A percentile compares a stretch with the other conserved stretches of the same genome.
Evolutionary conservation across 2,329 filamentous ascomycete genomes (phyloP).

Genomic region (Aspergillus latus): DNA sequence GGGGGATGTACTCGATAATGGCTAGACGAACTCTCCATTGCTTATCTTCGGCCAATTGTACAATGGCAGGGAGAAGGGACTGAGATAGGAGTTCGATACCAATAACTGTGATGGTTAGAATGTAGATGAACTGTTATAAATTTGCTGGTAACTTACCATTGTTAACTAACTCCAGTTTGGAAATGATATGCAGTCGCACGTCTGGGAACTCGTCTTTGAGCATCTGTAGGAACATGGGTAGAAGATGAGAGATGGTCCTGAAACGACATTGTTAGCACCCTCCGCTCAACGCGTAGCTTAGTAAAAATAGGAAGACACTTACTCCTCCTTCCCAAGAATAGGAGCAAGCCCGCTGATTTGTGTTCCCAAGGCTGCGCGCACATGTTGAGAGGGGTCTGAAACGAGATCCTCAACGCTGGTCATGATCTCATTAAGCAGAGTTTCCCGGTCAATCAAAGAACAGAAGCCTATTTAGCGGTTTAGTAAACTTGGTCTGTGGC

Average conservation of each 20-base stretch:
- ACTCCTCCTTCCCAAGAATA: constrained; percentile 97
- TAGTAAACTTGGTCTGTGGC: constrained; percentile 22
- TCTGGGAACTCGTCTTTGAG: constrained; percentile 99
- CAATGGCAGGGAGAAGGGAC: constrained; percentile 93
- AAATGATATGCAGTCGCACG: constrained; percentile 97
- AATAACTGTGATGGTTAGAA: constrained; percentile 65
- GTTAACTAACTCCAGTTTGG: constrained; percentile 98
- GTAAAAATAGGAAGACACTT: constrained; percentile 38
- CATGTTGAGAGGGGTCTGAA: constrained; percentile 93
- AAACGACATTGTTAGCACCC: constrained; percentile 14
- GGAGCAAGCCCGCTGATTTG: constrained; percentile 96
- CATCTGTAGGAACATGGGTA: constrained; percentile 99
- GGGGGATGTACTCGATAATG: constrained; percentile 98
- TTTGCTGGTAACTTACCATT: constrained; percentile 61
- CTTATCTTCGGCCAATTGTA: constrained; percentile 97
- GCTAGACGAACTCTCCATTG: constrained; percentile 97
- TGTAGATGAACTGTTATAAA: neutral
- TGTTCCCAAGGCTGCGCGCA: constrained; percentile 89
- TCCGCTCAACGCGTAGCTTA: too few species aligned
- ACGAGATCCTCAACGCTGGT: constrained; percentile 93
- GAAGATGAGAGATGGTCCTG: constrained; percentile 90
- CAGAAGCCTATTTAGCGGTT: constrained; percentile 70
- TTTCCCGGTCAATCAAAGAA: constrained; percentile 78
- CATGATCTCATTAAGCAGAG: constrained; percentile 94
- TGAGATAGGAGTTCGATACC: constrained; percentile 96